Percentiles rank a stretch among this genome's conserved stretches.
These are phyloP conservation scores for Elaphomyces granulatus DNA, from an alignment of 495 filamentous ascomycete species.

Conservation along the genomic window DNA sequence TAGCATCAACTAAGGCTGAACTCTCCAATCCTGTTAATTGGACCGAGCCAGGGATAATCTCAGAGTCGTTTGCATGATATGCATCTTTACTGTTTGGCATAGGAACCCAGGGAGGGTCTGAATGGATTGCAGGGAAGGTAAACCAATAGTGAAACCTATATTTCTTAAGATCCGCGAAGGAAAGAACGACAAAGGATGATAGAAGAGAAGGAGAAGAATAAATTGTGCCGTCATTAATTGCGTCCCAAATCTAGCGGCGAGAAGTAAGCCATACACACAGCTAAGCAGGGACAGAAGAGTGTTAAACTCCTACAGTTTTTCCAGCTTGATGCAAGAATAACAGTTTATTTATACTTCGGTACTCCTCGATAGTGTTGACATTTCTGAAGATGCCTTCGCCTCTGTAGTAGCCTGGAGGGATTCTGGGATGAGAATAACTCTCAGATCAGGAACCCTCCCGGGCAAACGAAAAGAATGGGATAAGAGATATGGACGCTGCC, in stretches of 20 bases:
- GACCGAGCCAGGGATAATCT: constrained; percentile 15
- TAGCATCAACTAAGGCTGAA: constrained; percentile 55
- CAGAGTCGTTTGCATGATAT: neutral
- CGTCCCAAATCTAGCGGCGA: constrained; percentile 72
- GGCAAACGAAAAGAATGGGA: no score
- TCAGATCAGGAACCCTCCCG: neutral
- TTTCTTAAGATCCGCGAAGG: constrained; percentile 93
- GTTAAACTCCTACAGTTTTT: constrained; percentile 44
- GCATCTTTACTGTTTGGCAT: constrained; percentile 6
- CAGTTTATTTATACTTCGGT: constrained; percentile 57
- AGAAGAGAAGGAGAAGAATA: constrained; percentile 87
- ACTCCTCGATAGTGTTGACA: constrained; percentile 91
- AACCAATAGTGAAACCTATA: constrained; percentile 94
- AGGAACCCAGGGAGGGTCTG: constrained; percentile 64
- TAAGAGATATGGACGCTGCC: no score
- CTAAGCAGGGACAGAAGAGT: neutral
- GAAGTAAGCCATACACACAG: constrained; percentile 1
- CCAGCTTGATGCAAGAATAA: constrained; percentile 59
- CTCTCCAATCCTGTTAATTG: constrained; percentile 51
- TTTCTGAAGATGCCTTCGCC: constrained; percentile 93
- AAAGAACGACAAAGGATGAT: constrained; percentile 72
- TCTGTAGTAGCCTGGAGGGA: constrained; percentile 54
- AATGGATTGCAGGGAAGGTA: constrained; percentile 83
- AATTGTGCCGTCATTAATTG: constrained; percentile 88
- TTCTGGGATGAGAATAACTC: constrained; percentile 38